Conservation (phyloP, 2,329 filamentous ascomycete genomes). For the Epichloe elymi region DNA sequence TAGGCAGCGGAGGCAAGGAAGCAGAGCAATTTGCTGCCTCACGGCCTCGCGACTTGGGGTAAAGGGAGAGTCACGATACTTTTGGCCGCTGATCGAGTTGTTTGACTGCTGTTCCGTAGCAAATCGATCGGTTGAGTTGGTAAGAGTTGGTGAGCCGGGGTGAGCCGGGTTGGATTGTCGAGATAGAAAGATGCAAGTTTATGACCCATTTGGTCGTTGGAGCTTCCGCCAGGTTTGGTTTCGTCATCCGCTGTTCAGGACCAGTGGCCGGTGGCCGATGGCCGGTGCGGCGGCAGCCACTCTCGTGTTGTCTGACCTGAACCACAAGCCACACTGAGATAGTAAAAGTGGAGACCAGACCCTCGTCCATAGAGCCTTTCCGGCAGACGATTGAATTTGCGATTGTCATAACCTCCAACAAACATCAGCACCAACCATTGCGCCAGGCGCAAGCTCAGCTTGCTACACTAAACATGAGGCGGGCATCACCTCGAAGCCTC, state of each 20-base stretch:
- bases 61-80: background rate
- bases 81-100: background rate
- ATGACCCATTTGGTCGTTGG: background rate
- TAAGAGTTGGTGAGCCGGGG: background rate
- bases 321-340: background rate
- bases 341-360: no score
- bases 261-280: background rate
- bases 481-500: slow-evolving; percentile 17
- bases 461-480: slow-evolving; percentile 1
- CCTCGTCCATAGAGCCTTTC: no score
- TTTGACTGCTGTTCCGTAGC: background rate
- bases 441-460: background rate
- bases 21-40: background rate
- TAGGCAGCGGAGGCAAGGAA: background rate
- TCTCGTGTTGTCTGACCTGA: no score
- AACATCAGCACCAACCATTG: background rate
- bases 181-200: background rate
- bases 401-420: no score
- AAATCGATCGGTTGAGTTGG: background rate
- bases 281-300: background rate
- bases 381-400: no score
- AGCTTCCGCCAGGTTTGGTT: slow-evolving; percentile 9
- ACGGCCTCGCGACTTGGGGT: background rate
- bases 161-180: background rate
- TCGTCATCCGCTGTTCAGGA: slow-evolving; percentile 9